Evolutionary conservation across 208 protist species (phyloP).

Genomic region (Herpetomonas tarakana): DNA sequence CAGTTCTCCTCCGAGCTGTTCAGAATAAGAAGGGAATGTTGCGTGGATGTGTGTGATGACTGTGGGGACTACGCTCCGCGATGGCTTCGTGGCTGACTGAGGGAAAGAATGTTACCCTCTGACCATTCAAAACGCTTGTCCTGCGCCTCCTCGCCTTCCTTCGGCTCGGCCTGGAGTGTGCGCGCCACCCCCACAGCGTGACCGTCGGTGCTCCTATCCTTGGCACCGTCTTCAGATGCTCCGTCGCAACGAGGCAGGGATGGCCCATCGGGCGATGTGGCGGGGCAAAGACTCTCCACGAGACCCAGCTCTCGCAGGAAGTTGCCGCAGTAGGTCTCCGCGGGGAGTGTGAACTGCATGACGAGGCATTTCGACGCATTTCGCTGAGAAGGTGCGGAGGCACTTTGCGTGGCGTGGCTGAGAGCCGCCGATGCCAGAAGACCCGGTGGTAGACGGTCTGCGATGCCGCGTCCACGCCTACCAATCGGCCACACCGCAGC

Average conservation of each 20-base stretch:
- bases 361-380: constrained; percentile 37
- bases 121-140: too few relatives aligned
- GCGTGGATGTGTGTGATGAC: too few relatives aligned
- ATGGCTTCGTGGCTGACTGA: background rate
- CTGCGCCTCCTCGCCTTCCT: too few relatives aligned
- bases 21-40: too few relatives aligned
- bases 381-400: background rate
- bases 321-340: constrained; percentile 30
- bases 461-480: constrained; percentile 51
- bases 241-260: background rate
- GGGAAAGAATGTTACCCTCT: background rate
- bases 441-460: constrained; percentile 65
- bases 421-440: constrained; percentile 30
- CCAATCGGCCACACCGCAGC: constrained; percentile 49
- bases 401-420: constrained; percentile 9
- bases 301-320: constrained; percentile 53
- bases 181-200: too few relatives aligned
- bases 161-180: too few relatives aligned
- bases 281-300: constrained; percentile 12
- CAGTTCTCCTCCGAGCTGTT: too few relatives aligned
- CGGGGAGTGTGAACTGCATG: constrained; percentile 68
- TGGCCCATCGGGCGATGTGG: background rate
- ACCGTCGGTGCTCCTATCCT: too few relatives aligned
- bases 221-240: background rate
- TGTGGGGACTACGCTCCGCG: background rate